Evolutionary conservation across 2,329 filamentous ascomycete genomes (phyloP), one percentile per base, ranked within the genome.

Genomic region (Neonectria magnoliae): DNA sequence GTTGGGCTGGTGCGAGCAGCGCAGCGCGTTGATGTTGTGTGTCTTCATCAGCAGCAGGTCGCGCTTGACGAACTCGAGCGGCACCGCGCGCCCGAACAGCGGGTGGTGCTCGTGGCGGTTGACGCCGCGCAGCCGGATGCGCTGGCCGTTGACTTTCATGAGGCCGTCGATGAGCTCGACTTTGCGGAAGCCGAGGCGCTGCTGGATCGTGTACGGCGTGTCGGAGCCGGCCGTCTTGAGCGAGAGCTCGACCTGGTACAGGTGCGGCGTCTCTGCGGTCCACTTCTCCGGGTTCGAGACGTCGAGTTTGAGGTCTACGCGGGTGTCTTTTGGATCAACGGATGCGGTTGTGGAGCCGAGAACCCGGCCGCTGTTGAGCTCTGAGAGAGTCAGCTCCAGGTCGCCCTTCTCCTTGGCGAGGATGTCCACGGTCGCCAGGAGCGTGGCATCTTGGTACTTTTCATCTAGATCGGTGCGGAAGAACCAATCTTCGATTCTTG

Each of bases 21-120:
- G 87, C 5, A 93, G 82, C 1, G 90, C 88, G 67, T 93, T 93
- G 78, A 93, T 84, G 70, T 92, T 92, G 80, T 91, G 85, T 7
- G 78, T 81, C 76, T 93, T 93, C 90, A 93, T 93, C 4, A 88
- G 79, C 2, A 89, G 71, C 1, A 93, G 80, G 68, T 93, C 90
- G 14, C 81, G 77, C 66, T 84, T 84, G 72, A 91, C 85, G 61
- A 86, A 90, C 2, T 89, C 86, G 7, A 86, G 76, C 0, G 89
- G 88, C 0, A 92, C 88, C 1, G 89, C 84, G 0, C 90, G 87
- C 3, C 90, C 90, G 29, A 84, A 84, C 25, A 79, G 78, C 0
- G 89, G 88, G 70, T 93, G 90, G 70, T 93, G 90, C 62, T 93
- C 91, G 71, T 93, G 91, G 16, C 90, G 56, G 78, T 78, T 4